phyloP scores from a whole-genome alignment of 225 moss, liverwort and hornwort genomes.

The Polytrichum formosum region DNA sequence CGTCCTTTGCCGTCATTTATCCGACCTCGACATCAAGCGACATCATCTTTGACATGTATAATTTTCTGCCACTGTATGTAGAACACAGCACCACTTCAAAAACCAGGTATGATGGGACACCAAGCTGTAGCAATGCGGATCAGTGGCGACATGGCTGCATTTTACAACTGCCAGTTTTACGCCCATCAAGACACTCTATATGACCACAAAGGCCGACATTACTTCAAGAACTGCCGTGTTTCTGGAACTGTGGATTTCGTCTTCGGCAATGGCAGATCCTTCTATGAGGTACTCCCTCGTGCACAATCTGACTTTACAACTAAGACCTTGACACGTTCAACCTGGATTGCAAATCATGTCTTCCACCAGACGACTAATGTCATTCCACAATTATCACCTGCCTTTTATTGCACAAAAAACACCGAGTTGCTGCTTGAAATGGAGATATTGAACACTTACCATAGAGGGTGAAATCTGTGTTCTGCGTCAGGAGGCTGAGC shows the following conservation, averaged over 20 bases:
- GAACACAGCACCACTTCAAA: constrained; percentile 44
- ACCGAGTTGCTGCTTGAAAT: no score
- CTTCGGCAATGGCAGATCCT: constrained; percentile 67
- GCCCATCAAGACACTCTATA: constrained; percentile 71
- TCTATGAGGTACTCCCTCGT: constrained; percentile 36
- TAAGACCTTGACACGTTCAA: background rate
- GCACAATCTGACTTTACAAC: no score
- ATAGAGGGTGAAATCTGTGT: no score
- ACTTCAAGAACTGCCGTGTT: constrained; percentile 58
- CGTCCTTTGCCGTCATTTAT: background rate
- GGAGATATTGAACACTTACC: background rate
- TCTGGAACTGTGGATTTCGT: constrained; percentile 68
- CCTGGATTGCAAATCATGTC: background rate
- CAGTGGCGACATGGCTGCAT: constrained; percentile 66
- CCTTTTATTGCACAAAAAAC: no score
- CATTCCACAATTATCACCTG: no score
- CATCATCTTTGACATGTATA: background rate
- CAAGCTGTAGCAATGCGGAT: constrained; percentile 77
- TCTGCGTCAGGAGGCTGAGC: constrained; percentile 28
- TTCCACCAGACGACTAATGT: no score
- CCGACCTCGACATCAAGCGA: background rate
- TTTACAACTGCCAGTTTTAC: constrained; percentile 51
- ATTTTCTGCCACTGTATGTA: constrained; percentile 7
- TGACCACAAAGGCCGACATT: constrained; percentile 70
- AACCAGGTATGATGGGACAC: constrained; percentile 28